Evolutionary conservation across 768 basidiomycete genomes (phyloP), one percentile per base, ranked within the genome.

Genomic region (Tylopilus vinaceipallidus): DNA sequence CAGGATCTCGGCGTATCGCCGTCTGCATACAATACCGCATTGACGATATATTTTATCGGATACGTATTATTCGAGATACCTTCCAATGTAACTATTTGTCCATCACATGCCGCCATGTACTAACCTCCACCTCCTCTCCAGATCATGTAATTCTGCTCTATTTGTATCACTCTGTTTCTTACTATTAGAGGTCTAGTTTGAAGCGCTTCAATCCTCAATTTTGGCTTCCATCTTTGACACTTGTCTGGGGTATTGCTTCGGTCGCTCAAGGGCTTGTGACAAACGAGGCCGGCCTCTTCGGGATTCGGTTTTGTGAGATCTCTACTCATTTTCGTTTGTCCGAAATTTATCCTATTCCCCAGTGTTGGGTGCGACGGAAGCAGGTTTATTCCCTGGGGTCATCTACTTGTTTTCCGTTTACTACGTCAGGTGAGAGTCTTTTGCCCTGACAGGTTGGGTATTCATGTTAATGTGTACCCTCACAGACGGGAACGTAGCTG

Each of bases 21-120:
- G 6, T 63, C 79, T 0, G 76, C 72, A 42, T 84, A 83, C 60
- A 83, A 83, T 56, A 80, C 78, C 0, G 70, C 78, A 2, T 63
- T 86, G 16, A 79, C 81, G 0, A 55, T 84, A 3, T 84, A 82
- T 61, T 85, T 84, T 49, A 68, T 82, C 4, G 77, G 80, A 42
- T 84, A 84, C 55, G 72, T 82, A 14, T 51, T 75, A n/a, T 83
- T 82, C 42, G 82, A 83, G 59, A 70, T 83, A 38, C 82, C 81
- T 13, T 69, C 79, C 17, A 83, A 82, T 60, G 80, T 83, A 10
- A 23, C 29, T 2, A 5, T 20, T 23, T 29, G 16, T 24, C 12
- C 17, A 6, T 23, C n/a, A 11, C 22, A 30, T 26, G 3, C 19
- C 38, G 29, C 16, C 7, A 23, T 22, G 36, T 16, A 22, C n/a